Percentiles rank a stretch among this genome's conserved stretches.
Conservation (phyloP, 495 filamentous ascomycete genomes). For the Thermothielavioides terrestris region DNA sequence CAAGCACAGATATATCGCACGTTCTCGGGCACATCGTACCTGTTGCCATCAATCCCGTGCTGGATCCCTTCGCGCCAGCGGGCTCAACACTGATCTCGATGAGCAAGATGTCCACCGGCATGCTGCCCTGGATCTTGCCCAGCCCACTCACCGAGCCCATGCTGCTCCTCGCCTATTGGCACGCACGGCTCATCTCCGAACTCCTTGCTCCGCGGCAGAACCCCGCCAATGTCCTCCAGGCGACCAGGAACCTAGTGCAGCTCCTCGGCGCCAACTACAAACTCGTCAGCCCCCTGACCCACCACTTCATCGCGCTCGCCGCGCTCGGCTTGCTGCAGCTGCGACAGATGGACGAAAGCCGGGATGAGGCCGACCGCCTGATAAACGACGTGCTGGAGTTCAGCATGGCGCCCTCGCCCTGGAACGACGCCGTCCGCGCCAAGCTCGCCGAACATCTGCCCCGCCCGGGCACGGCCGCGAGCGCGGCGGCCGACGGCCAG, state of each 20-base stretch:
- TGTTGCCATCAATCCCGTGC: slow-evolving; percentile 12
- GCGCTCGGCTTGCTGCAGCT: slow-evolving; percentile 61
- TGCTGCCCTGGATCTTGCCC: slow-evolving; percentile 40
- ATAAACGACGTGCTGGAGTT: slow-evolving; percentile 28
- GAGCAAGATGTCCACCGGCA: slow-evolving; percentile 31
- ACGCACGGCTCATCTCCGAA: slow-evolving; percentile 55
- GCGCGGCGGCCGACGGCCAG: slow-evolving; percentile 20
- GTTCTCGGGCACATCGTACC: slow-evolving; percentile 27
- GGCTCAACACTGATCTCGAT: slow-evolving; percentile 17
- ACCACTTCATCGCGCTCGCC: slow-evolving; percentile 63
- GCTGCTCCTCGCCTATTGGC: slow-evolving; percentile 67
- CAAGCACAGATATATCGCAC: slow-evolving; percentile 28
- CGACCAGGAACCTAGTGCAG: slow-evolving; percentile 49
- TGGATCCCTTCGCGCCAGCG: slow-evolving; percentile 7
- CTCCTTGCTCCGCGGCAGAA: slow-evolving; percentile 40
- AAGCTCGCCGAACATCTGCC: slow-evolving; percentile 31
- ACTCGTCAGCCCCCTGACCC: slow-evolving; percentile 55
- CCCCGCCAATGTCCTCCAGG: slow-evolving; percentile 46
- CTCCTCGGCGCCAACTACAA: slow-evolving; percentile 48
- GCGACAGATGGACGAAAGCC: slow-evolving; percentile 1
- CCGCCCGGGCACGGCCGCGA: not conserved
- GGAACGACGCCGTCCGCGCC: slow-evolving; percentile 40
- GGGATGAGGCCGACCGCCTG: slow-evolving; percentile 28
- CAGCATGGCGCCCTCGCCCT: slow-evolving; percentile 30
- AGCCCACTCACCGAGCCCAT: slow-evolving; percentile 37